Percentiles rank a stretch among this genome's conserved stretches.
Conservation (phyloP, 805 yeast genomes). For the Pichia californica region DNA sequence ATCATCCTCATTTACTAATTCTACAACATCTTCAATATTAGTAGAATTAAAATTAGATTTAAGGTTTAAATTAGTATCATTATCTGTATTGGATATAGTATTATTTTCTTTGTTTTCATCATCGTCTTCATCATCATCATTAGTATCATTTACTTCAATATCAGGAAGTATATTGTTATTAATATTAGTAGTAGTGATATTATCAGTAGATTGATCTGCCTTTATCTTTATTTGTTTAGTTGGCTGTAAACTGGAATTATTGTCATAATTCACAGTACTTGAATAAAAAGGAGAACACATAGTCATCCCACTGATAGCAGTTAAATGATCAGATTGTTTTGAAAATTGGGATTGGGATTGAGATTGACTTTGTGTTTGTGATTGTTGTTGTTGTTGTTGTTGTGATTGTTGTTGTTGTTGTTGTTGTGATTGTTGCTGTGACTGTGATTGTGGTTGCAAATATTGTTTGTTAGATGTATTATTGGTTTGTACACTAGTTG, state of each 20-base stretch:
- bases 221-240: slow-evolving; percentile 18
- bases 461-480: no score
- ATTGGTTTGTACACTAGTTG: no score
- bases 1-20: not conserved
- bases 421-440: slow-evolving; percentile 5
- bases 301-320: slow-evolving; percentile 33
- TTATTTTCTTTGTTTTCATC: not conserved
- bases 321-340: slow-evolving; percentile 34
- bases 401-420: not conserved
- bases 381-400: not conserved
- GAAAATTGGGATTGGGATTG: slow-evolving; percentile 46
- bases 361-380: not conserved
- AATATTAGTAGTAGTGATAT: slow-evolving; percentile 2
- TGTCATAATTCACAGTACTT: slow-evolving; percentile 15
- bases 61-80: not conserved
- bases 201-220: slow-evolving; percentile 12
- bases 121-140: not conserved
- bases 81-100: not conserved
- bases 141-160: not conserved
- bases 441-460: slow-evolving; percentile 4
- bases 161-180: not conserved
- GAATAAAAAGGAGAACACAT: slow-evolving; percentile 27
- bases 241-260: slow-evolving; percentile 1
- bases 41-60: slow-evolving; percentile 1
- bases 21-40: not conserved